Evolutionary conservation across 306 rosid species (phyloP), one percentile per base, ranked within the genome.

Genomic region (Spatholobus suberectus): DNA sequence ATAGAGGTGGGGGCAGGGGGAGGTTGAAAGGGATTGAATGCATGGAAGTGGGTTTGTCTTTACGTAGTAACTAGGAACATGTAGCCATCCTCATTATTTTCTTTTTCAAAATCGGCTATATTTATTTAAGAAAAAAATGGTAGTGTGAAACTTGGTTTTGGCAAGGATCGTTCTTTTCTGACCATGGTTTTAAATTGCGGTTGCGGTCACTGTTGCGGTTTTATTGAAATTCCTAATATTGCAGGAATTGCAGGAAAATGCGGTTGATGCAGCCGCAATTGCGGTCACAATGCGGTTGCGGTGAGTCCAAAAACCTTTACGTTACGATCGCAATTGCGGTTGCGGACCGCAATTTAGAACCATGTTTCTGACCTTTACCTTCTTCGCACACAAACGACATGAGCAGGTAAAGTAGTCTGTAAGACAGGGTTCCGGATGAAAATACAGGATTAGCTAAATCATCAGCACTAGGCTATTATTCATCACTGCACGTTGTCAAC

Each of bases 21-120:
- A 54, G 13, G 62, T 51, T 51, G n/a, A 54, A 54, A 57, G 79
- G 79, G 41, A 0, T 46, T 44, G 43, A 73, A 81, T 81, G 57
- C 74, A 34, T 21, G 44, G 24, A 62, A 62, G 27, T 4, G 73
- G 66, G 11, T 29, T 58, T 58, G 72, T 71, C 71, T 70, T 40
- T 26, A 55, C 59, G 10, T 3, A 32, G 37, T 14, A 79, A 55
- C 23, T 26, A 11, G 41, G 13, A 58, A 1, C 59, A 5, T 17
- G 38, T 21, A 34, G 4, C 72, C 71, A 26, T 70, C 63, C 35
- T 71, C 49, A 4, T 67, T 17, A 0, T 37, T 54, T 17, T 23
- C 17, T 49, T 20, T 57, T 58, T 73, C 23, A 6, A 61, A 24
- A 59, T 14, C 73, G 54, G 10, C 0, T n/a, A n/a, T 13, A 26